Conservation (phyloP, 108 stramenopile genomes). For the Skeletonema menzelii region DNA sequence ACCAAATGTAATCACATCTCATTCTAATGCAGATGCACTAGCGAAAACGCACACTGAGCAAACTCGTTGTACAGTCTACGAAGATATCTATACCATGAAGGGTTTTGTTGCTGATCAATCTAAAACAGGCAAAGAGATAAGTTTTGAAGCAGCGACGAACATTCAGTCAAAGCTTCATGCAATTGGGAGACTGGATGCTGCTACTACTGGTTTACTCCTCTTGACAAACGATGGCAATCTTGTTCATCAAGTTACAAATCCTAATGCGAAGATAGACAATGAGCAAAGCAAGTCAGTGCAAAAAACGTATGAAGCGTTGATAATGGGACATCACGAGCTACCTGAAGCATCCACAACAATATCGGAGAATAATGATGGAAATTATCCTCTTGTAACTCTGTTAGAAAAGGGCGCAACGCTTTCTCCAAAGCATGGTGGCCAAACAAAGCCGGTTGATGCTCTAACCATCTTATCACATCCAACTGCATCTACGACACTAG, state of each 20-base stretch:
- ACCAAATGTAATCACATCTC: constrained; percentile 64
- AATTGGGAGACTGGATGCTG: constrained; percentile 68
- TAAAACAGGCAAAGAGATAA: neutral
- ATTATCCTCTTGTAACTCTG: constrained; percentile 14
- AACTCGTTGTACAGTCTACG: constrained; percentile 51
- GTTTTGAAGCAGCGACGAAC: constrained; percentile 50
- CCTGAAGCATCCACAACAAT: constrained; percentile 7
- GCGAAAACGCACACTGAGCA: constrained; percentile 2
- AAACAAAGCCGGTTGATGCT: constrained; percentile 49
- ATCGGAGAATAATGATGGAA: neutral
- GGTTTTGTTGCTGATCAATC: constrained; percentile 30
- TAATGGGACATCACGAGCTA: constrained; percentile 63
- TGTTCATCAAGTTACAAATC: constrained; percentile 70
- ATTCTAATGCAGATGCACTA: constrained; percentile 49
- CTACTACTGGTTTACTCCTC: constrained; percentile 68
- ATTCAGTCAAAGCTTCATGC: constrained; percentile 69
- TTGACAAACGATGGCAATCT: constrained; percentile 74
- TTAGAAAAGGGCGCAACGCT: constrained; percentile 54
- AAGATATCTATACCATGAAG: constrained; percentile 54
- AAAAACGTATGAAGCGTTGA: constrained; percentile 69
- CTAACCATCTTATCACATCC: constrained; percentile 55
- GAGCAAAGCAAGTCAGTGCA: neutral
- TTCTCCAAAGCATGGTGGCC: constrained; percentile 58
- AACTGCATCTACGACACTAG: constrained; percentile 55
- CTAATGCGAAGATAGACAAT: constrained; percentile 26